These are phyloP conservation scores for Dicorynia guianensis DNA, from an alignment of 306 rosid genomes.

Conservation along the genomic window DNA sequence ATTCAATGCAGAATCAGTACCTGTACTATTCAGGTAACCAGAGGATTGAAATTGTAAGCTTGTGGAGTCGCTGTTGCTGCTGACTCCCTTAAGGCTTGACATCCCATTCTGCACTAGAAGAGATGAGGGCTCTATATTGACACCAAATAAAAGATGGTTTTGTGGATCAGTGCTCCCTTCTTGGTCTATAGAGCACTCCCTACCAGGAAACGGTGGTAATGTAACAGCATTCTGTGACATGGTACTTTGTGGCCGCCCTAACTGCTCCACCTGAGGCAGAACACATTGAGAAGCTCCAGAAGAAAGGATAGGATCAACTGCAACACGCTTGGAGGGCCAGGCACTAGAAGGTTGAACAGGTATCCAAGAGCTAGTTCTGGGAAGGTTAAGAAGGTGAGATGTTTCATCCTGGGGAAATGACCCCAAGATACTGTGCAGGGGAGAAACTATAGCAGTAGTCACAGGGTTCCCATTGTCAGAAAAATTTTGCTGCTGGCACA, in stretches of 20 bases:
- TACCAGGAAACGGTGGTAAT: constrained; percentile 96
- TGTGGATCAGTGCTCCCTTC: constrained; percentile 85
- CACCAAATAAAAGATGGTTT: constrained; percentile 87
- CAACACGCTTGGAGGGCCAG: constrained; percentile 88
- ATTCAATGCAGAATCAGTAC: constrained; percentile 63
- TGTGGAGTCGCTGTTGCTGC: constrained; percentile 59
- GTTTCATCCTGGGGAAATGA: constrained; percentile 80
- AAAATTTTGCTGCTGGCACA: constrained; percentile 79
- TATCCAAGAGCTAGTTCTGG: constrained; percentile 65
- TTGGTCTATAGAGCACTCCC: constrained; percentile 88
- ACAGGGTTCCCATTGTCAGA: constrained; percentile 74
- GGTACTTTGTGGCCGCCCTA: constrained; percentile 65
- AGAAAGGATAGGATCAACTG: constrained; percentile 81
- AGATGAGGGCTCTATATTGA: constrained; percentile 85
- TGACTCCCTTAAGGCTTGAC: constrained; percentile 72
- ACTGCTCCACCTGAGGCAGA: constrained; percentile 74
- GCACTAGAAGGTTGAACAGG: constrained; percentile 61
- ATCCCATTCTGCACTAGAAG: constrained; percentile 85
- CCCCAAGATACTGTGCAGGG: constrained; percentile 80
- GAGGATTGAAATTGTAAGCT: constrained; percentile 70
- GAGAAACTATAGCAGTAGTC: constrained; percentile 69
- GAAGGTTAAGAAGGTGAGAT: constrained; percentile 69
- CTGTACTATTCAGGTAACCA: constrained; percentile 70
- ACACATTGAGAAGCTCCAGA: constrained; percentile 74
- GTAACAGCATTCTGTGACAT: constrained; percentile 65